Percentiles rank a stretch among this genome's conserved stretches.
Evolutionary conservation across 768 basidiomycete species (phyloP).

Genomic region (Pulveroboletus ravenelii): DNA sequence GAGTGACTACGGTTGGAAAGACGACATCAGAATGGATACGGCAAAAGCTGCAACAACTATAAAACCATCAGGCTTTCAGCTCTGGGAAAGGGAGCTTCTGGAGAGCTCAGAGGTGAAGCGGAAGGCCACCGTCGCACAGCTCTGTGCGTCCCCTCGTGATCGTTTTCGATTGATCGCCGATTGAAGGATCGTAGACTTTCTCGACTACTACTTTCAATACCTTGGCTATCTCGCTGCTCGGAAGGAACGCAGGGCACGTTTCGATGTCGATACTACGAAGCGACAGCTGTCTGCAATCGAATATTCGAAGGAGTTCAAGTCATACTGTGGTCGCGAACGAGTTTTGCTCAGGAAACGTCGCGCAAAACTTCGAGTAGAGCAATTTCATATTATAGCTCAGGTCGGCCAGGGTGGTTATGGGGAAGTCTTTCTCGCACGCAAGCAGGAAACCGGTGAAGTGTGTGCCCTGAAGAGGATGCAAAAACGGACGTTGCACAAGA

Average conservation of each 20-base stretch:
- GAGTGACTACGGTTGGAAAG: constrained; percentile 36
- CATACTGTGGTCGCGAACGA: constrained; percentile 91
- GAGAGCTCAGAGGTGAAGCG: constrained; percentile 85
- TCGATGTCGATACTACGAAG: constrained; percentile 75
- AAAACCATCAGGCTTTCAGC: constrained; percentile 48
- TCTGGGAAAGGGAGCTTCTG: constrained; percentile 84
- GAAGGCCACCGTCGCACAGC: constrained; percentile 95
- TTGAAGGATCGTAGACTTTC: constrained; percentile 60
- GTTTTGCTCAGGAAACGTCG: constrained; percentile 89
- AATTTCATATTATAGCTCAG: constrained; percentile 98
- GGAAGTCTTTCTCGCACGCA: constrained; percentile 92
- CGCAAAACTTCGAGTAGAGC: constrained; percentile 87
- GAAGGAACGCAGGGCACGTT: constrained; percentile 76
- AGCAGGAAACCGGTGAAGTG: constrained; percentile 92
- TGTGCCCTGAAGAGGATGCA: constrained; percentile 98
- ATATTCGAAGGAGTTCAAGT: constrained; percentile 78
- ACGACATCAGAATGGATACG: constrained; percentile 66
- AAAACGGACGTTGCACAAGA: constrained; percentile 91
- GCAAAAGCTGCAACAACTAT: constrained; percentile 41
- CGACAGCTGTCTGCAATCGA: constrained; percentile 55
- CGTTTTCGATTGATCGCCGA: constrained; percentile 6
- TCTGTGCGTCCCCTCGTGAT: constrained; percentile 56
- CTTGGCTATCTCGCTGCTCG: constrained; percentile 85
- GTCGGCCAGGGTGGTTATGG: constrained; percentile 99
- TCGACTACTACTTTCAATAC: constrained; percentile 97